These are phyloP conservation scores for Diaporthe citriasiana DNA, from an alignment of 2,329 filamentous ascomycete species.

Conservation along the genomic window DNA sequence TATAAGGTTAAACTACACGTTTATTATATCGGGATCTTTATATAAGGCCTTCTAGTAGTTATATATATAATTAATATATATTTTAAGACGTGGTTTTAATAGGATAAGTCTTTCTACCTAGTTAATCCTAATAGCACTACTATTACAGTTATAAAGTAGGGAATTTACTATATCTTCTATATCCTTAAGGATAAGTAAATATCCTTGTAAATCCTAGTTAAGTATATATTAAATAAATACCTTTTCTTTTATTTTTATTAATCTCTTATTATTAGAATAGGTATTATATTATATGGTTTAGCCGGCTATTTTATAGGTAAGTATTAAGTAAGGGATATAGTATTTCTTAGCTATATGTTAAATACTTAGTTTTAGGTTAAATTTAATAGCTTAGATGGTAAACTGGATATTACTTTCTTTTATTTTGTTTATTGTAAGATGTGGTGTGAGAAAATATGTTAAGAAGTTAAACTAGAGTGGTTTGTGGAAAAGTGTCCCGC, in stretches of 20 bases:
- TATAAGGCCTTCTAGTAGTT: no score
- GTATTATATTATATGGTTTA: background rate
- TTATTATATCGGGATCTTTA: no score
- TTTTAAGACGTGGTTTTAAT: background rate
- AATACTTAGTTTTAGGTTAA: no score
- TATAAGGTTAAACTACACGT: no score
- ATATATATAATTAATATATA: background rate
- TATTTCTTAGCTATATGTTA: background rate
- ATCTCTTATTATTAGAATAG: background rate
- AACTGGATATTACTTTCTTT: background rate
- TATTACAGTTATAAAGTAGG: background rate
- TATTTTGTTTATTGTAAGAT: no score
- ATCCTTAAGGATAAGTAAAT: background rate
- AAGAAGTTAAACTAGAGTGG: no score
- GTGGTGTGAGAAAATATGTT: no score
- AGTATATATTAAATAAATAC: background rate
- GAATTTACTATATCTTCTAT: background rate
- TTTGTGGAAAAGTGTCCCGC: no score
- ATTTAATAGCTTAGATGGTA: no score
- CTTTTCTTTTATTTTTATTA: background rate
- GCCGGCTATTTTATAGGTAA: no score
- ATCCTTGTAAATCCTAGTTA: background rate
- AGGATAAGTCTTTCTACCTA: background rate
- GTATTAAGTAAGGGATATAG: background rate
- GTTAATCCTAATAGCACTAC: background rate